Base-by-base conservation (phyloP, 2,329 filamentous ascomycete genomes). In the Aspergillus tubingensis region DNA sequence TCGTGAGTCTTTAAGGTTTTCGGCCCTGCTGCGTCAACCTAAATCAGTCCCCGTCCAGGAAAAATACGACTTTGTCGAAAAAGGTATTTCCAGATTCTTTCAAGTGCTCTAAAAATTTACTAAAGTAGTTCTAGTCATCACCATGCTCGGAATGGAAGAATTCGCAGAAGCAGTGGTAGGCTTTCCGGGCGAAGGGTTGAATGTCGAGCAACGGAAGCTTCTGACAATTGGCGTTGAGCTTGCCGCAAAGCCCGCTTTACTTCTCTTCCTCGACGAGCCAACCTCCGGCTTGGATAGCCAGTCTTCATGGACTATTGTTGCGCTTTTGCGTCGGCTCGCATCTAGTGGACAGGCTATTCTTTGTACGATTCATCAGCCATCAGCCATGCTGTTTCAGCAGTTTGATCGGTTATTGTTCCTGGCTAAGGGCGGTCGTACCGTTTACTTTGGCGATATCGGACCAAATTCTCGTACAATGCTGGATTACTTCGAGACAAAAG, bases 211-310 rank as follows among this genome's bases (percentile, higher is more conserved):
- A 68, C 79, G 85, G 8, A 87, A 87, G 71, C 88, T 91, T 64
- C 82, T 96, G 5, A 96, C 92, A 0, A 96, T 97, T 63, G 93
- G 92, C 72, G 92, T 97, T 30, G 93, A 97, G 73, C 84, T 97
- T 21, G 92, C 91, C 41, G 92, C 93, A 3, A 96, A 94, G 78
- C 93, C 93, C 10, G 86, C 89, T 15, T 82, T 96, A 57, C 81
- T 96, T 49, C 85, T 96, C 30, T 96, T 96, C 77, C 86, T 96
- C 27, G 93, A 97, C 69, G 92, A 97, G 74, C 92, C 92, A 7
- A 96, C 92, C 1, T 96, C 91, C 41, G 93, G 93, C 76, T 84
- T 96, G 5, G 93, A 96, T 74, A 91, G 87, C 61, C 92, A 96
- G 76, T 95, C 91, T 3, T 92, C 91, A 0, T 96, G 91, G 91